phyloP scores from a whole-genome alignment of 2,329 filamentous ascomycete genomes.

The Tolypocladium nubicola region DNA sequence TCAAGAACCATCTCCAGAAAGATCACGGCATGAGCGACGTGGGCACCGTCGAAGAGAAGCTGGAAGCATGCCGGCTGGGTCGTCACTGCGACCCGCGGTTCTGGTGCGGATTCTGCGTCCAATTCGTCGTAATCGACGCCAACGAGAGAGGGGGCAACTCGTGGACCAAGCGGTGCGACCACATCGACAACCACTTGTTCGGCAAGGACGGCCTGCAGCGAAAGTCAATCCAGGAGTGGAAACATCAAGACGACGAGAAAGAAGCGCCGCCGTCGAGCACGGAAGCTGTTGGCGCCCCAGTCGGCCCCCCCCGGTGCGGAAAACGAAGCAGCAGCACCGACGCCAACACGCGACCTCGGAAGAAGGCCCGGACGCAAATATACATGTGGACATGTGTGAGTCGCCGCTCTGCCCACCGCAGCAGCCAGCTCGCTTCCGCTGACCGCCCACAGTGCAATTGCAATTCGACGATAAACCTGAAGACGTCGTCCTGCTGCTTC shows the following conservation, averaged over 20 bases:
- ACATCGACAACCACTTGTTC: conserved; percentile 65
- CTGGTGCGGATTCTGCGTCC: conserved; percentile 79
- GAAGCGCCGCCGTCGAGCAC: neutral
- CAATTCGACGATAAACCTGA: conserved; percentile 3
- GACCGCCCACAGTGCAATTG: conserved; percentile 11
- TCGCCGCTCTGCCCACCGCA: neutral
- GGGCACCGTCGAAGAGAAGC: conserved; percentile 26
- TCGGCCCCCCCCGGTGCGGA: neutral
- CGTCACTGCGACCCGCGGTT: conserved; percentile 55
- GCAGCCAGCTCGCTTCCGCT: neutral
- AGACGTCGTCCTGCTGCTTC: conserved; percentile 4
- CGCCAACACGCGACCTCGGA: conserved; percentile 1
- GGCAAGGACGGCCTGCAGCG: conserved; percentile 30
- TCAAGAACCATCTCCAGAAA: conserved; percentile 49
- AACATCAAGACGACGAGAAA: conserved; percentile 19
- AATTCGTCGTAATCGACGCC: conserved; percentile 42
- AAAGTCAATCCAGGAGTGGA: conserved; percentile 47
- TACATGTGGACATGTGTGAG: conserved; percentile 22
- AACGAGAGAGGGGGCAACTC: conserved; percentile 29
- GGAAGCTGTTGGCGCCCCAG: neutral
- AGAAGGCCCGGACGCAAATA: conserved; percentile 6
- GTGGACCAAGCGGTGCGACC: conserved; percentile 49
- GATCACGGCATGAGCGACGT: conserved; percentile 31
- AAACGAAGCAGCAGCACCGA: conserved; percentile 5
- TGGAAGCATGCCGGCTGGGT: conserved; percentile 49